These are phyloP conservation scores for Orbilia ellipsospora DNA, from an alignment of 2,329 filamentous ascomycete genomes.

Conservation along the genomic window DNA sequence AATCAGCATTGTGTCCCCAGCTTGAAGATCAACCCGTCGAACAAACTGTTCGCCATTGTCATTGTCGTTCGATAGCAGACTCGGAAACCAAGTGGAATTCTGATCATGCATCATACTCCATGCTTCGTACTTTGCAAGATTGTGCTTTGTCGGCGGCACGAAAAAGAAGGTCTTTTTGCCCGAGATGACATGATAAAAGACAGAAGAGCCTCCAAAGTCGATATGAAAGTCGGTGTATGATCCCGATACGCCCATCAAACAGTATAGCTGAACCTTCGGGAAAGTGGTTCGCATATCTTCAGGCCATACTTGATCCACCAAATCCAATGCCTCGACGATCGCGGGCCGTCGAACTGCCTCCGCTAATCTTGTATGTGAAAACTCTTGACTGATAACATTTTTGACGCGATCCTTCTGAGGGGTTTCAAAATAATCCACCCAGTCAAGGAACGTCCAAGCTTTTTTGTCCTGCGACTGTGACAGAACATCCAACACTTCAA, in stretches of 20 bases:
- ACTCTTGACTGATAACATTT: constrained; percentile 76
- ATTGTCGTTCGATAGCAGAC: constrained; percentile 39
- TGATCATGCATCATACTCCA: constrained; percentile 76
- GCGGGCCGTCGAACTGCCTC: constrained; percentile 72
- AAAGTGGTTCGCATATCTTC: constrained; percentile 68
- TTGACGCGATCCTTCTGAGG: constrained; percentile 71
- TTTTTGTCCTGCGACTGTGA: constrained; percentile 74
- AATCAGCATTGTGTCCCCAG: constrained; percentile 77
- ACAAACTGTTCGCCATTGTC: constrained; percentile 42
- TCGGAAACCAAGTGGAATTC: constrained; percentile 68
- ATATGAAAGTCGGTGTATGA: constrained; percentile 79
- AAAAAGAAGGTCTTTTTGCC: constrained; percentile 78
- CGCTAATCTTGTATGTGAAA: constrained; percentile 73
- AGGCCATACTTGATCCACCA: constrained; percentile 70
- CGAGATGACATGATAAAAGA: constrained; percentile 76
- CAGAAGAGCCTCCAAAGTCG: constrained; percentile 76
- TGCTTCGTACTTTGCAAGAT: constrained; percentile 76
- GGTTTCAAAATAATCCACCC: constrained; percentile 75
- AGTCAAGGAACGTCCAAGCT: constrained; percentile 73
- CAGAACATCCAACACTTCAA: constrained; percentile 77
- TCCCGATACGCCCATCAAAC: constrained; percentile 75
- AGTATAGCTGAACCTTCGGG: constrained; percentile 71
- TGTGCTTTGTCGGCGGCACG: constrained; percentile 74
- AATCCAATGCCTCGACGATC: constrained; percentile 72
- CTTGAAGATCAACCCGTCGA: constrained; percentile 66